Evolutionary conservation across 129 eudicot genomes (phyloP).

Genomic region (Silybum marianum): DNA sequence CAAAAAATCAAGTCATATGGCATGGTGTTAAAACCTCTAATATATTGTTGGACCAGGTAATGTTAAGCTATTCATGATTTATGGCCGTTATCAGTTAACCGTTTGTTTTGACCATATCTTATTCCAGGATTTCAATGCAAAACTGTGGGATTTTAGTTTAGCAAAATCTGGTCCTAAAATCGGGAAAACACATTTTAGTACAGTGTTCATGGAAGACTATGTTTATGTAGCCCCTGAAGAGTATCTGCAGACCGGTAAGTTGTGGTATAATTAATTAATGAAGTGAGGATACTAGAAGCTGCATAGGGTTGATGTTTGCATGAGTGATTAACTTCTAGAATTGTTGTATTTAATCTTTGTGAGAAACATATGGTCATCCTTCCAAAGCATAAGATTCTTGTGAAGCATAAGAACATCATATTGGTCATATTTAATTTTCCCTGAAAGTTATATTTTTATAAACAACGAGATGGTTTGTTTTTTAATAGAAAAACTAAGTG

Average conservation of each 20-base stretch:
- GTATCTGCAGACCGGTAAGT: constrained; percentile 22
- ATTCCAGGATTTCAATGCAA: constrained; percentile 37
- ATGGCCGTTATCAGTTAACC: not conserved
- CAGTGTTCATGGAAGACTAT: constrained; percentile 18
- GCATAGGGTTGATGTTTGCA: not conserved
- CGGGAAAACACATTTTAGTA: constrained; percentile 31
- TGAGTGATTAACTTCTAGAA: not conserved
- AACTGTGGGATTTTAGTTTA: constrained; percentile 37
- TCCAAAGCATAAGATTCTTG: not conserved
- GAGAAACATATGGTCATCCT: not conserved
- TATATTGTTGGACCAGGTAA: constrained; percentile 19
- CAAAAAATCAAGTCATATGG: not conserved
- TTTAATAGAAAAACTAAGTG: not conserved
- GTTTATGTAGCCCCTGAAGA: constrained; percentile 22
- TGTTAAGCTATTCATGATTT: not conserved
- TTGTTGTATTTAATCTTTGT: not conserved
- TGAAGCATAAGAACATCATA: not conserved
- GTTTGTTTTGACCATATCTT: not conserved
- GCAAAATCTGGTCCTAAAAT: constrained; percentile 23
- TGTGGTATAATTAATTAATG: not conserved
- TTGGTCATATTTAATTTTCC: not conserved
- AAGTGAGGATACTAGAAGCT: no score
- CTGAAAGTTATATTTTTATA: not conserved
- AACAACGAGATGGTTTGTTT: not conserved
- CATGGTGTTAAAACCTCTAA: constrained; percentile 8